These are phyloP conservation scores for Aethionema arabicum DNA, from an alignment of 345 rosid genomes.

Conservation along the genomic window DNA sequence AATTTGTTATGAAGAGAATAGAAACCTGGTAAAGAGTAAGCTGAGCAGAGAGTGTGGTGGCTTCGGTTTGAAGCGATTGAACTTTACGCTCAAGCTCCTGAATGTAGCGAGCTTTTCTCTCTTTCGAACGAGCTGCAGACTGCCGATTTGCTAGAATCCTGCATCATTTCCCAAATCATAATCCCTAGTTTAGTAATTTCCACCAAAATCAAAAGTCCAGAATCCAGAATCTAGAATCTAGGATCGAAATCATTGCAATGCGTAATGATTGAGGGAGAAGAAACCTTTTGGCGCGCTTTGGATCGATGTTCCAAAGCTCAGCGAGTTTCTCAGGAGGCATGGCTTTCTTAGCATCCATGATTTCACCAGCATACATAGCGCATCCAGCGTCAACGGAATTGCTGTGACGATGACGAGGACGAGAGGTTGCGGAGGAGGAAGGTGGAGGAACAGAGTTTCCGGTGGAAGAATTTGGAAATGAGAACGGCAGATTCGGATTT, in stretches of 20 bases:
- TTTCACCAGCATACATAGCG: slow-evolving; percentile 42
- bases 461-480: slow-evolving; percentile 23
- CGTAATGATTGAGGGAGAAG: background rate
- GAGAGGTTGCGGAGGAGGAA: slow-evolving; percentile 26
- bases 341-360: slow-evolving; percentile 72
- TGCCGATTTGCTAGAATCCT: slow-evolving; percentile 87
- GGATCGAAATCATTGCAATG: too few species aligned
- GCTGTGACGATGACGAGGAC: slow-evolving; percentile 57
- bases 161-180: background rate
- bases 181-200: slow-evolving; percentile 14
- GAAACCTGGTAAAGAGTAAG: slow-evolving; percentile 69
- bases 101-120: slow-evolving; percentile 80
- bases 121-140: slow-evolving; percentile 91
- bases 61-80: slow-evolving; percentile 79
- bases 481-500: slow-evolving; percentile 28
- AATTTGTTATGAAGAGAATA: background rate
- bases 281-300: slow-evolving; percentile 76
- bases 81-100: slow-evolving; percentile 81
- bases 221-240: too few species aligned
- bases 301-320: slow-evolving; percentile 68
- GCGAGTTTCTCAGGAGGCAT: slow-evolving; percentile 76
- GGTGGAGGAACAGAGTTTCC: slow-evolving; percentile 6
- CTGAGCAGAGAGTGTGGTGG: slow-evolving; percentile 83
- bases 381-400: slow-evolving; percentile 59
- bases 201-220: background rate